A percentile compares a stretch with the other conserved stretches of the same genome.
phyloP scores from a whole-genome alignment of 139 green algal genomes.

The Edaphochlamys debaryana region DNA sequence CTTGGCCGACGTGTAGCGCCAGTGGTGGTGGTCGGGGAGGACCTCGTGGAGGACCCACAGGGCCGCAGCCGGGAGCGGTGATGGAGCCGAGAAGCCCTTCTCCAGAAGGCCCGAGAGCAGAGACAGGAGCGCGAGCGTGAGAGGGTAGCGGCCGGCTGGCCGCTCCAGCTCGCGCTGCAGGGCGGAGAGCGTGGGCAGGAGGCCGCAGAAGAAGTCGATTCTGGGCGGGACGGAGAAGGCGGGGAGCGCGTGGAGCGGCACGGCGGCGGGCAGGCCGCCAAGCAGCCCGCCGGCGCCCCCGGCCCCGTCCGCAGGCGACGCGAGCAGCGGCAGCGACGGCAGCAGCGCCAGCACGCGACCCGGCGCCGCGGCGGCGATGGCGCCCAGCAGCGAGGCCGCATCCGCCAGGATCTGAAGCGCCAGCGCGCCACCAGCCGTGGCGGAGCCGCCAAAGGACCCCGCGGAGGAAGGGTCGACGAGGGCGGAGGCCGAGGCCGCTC shows the following conservation, averaged over 20 bases:
- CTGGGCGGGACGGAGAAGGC: conserved; percentile 4
- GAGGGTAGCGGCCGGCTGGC: conserved; percentile 54
- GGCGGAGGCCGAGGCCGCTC: too few species aligned
- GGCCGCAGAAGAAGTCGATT: conserved; percentile 18
- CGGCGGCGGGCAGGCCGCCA: conserved; percentile 6
- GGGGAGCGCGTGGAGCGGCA: conserved; percentile 29
- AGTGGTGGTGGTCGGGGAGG: conserved; percentile 46
- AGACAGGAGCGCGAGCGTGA: conserved; percentile 51
- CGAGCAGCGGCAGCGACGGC: conserved; percentile 34
- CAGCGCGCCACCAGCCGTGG: conserved; percentile 3
- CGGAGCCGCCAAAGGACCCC: too few species aligned
- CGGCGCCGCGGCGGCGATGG: conserved; percentile 41
- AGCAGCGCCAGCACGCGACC: conserved; percentile 50
- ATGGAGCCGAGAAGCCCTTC: conserved; percentile 3
- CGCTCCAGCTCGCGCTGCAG: conserved; percentile 50
- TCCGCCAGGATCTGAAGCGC: conserved; percentile 49
- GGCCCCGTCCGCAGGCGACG: neutral
- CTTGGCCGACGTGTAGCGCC: conserved; percentile 37
- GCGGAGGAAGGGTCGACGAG: neutral
- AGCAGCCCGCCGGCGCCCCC: conserved; percentile 12
- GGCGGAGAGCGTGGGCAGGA: conserved; percentile 41
- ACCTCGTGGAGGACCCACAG: conserved; percentile 53
- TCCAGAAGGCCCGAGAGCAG: conserved; percentile 56
- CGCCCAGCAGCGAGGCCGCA: conserved; percentile 16
- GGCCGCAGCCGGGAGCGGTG: conserved; percentile 21